Percentiles rank a stretch among this genome's conserved stretches.
Evolutionary conservation across 2,329 filamentous ascomycete genomes (phyloP).

Genomic region (Talaromyces sp.): DNA sequence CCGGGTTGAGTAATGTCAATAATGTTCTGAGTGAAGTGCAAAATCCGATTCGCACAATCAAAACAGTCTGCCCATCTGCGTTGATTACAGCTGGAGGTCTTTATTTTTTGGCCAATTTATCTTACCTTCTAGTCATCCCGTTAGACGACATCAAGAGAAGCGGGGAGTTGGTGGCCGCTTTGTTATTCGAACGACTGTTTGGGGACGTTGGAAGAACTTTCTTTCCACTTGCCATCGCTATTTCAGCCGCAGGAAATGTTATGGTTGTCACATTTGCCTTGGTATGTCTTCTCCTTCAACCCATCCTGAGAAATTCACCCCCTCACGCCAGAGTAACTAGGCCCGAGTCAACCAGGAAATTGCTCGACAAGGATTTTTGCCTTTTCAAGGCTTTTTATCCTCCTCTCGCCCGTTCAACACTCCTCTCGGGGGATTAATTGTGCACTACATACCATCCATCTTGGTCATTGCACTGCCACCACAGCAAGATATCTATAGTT

Average conservation of each 20-base stretch:
- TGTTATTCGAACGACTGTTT: slow-evolving; percentile 69
- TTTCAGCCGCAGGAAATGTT: slow-evolving; percentile 71
- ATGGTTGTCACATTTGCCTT: slow-evolving; percentile 72
- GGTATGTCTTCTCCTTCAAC: slow-evolving; percentile 50
- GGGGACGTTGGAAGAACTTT: slow-evolving; percentile 61
- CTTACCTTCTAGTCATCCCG: slow-evolving; percentile 67
- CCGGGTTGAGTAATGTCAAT: slow-evolving; percentile 67
- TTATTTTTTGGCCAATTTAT: slow-evolving; percentile 69
- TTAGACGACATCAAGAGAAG: slow-evolving; percentile 67
- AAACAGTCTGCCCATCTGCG: slow-evolving; percentile 62
- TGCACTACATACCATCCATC: slow-evolving; percentile 70
- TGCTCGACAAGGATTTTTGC: slow-evolving; percentile 70
- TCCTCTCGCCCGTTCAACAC: slow-evolving; percentile 69
- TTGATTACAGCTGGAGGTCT: slow-evolving; percentile 64
- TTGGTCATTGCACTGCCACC: slow-evolving; percentile 68
- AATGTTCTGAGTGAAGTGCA: slow-evolving; percentile 73
- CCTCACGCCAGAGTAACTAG: slow-evolving; percentile 41
- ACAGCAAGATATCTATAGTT: slow-evolving; percentile 68
- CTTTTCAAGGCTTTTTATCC: slow-evolving; percentile 62
- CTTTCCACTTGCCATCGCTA: slow-evolving; percentile 65
- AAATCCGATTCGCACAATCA: slow-evolving; percentile 67
- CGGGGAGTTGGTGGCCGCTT: slow-evolving; percentile 67
- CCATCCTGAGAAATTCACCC: neutral
- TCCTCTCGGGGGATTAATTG: slow-evolving; percentile 67
- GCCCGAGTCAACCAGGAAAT: slow-evolving; percentile 73